These are phyloP conservation scores for Colletotrichum australisinense DNA, from an alignment of 2,329 filamentous ascomycete genomes.

Conservation along the genomic window DNA sequence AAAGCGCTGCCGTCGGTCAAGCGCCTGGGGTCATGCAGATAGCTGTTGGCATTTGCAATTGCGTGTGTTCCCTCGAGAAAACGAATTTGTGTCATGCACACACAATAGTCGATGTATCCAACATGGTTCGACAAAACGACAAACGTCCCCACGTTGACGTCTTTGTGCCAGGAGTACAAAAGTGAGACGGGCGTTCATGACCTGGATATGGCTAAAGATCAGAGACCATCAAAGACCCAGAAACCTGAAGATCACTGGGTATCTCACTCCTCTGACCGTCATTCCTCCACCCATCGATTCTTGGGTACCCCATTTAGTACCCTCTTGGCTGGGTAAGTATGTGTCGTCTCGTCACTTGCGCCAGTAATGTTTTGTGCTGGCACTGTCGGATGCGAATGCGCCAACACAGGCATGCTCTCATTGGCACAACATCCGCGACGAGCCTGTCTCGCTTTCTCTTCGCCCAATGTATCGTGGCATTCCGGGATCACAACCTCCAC, in stretches of 20 bases:
- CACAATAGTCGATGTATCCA: not conserved
- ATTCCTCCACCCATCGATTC: slow-evolving; percentile 12
- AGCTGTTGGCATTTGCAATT: not conserved
- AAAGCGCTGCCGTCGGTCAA: not conserved
- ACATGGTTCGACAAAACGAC: slow-evolving; percentile 16
- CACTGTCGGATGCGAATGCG: slow-evolving; percentile 14
- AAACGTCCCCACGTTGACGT: slow-evolving; percentile 30
- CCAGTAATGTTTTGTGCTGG: not conserved
- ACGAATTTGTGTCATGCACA: slow-evolving; percentile 1
- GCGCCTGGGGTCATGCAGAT: not conserved
- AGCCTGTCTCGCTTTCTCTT: slow-evolving; percentile 2
- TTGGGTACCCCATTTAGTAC: not conserved
- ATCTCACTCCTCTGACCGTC: not conserved
- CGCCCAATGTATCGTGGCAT: slow-evolving; percentile 21
- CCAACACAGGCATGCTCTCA: not conserved
- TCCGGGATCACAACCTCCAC: slow-evolving; percentile 5
- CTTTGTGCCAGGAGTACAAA: slow-evolving; percentile 18
- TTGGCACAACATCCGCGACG: not conserved
- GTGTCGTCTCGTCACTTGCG: slow-evolving; percentile 16
- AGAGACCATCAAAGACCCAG: slow-evolving; percentile 26
- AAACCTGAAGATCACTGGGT: slow-evolving; percentile 2
- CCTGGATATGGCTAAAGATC: slow-evolving; percentile 21
- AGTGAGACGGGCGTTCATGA: not conserved
- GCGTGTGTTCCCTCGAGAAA: slow-evolving; percentile 10
- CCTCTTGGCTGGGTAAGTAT: slow-evolving; percentile 10